Percentiles rank a stretch among this genome's conserved stretches.
Evolutionary conservation across 192 early-diverging fungal species (phyloP).

Genomic region (Glomus cerebriforme): DNA sequence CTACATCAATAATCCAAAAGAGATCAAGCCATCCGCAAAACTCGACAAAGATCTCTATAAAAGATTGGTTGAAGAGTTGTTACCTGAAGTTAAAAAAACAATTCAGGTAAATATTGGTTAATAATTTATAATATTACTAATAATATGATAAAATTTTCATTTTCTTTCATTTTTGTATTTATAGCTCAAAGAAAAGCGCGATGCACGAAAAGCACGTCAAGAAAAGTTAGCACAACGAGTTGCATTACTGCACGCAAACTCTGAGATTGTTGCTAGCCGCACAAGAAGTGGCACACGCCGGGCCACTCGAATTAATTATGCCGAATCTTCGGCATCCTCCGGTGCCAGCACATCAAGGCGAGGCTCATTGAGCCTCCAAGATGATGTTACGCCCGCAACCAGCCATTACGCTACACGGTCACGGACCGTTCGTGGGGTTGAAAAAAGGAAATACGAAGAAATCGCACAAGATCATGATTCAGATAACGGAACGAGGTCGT

Average conservation of each 20-base stretch:
- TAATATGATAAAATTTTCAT: background rate
- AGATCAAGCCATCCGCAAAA: background rate
- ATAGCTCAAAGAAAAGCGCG: constrained; percentile 12
- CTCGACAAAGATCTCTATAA: constrained; percentile 8
- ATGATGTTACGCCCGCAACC: background rate
- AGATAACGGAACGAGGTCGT: background rate
- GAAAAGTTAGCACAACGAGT: constrained; percentile 19
- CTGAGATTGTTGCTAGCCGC: background rate
- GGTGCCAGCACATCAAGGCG: background rate
- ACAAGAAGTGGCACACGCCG: constrained; percentile 21
- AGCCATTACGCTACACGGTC: background rate
- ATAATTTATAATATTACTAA: background rate
- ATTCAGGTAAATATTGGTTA: background rate
- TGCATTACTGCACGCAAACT: constrained; percentile 18
- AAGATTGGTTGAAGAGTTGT: background rate
- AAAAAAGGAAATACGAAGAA: background rate
- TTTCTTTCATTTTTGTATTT: background rate
- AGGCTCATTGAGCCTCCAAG: background rate
- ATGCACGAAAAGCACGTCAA: constrained; percentile 2
- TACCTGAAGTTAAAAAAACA: constrained; percentile 1
- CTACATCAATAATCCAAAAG: constrained; percentile 14
- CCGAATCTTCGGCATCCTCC: background rate
- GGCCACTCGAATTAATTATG: background rate
- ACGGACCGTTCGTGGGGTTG: background rate
- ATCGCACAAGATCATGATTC: background rate